Base-by-base conservation (phyloP, 2,329 filamentous ascomycete genomes). In the Trichoderma atrobrunneum region DNA sequence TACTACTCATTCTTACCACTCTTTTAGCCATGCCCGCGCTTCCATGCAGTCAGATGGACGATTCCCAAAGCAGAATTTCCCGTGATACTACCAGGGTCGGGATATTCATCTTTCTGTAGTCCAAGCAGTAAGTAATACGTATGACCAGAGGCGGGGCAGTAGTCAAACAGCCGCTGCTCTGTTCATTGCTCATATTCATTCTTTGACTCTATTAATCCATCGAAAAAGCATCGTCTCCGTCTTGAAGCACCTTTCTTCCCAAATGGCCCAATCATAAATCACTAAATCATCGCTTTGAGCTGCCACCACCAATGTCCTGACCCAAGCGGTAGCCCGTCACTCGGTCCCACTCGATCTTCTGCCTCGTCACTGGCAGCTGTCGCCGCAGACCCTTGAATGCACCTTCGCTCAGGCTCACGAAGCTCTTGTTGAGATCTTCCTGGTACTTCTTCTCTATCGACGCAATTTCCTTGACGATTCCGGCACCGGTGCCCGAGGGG, bases 331-430 rank as follows among this genome's bases (percentile, higher is more conserved):
- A 99, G 76, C 94, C 94, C 60, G 93, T 92, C 76, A 99, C 93
- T 86, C 97, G 98, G 82, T 99, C 95, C 96, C 96, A 99, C 84
- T 99, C 96, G 77, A 99, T 95, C 88, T 98, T 98, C 86, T 99
- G 96, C 79, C 96, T 91, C 74, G 96, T 99, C 73, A 99, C 94
- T 0, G 96, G 96, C 80, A 99, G 85, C 84, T 98, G 96, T 83
- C 96, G 90, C 79, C 96, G 90, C 81, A 99, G 83, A 2, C 91
- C 90, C 88, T 98, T 99, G 85, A 99, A 99, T 1, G 94, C 93
- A 11, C 95, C 95, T 84, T 99, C 96, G 79, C 94, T 96, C 80
- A 99, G 85, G 75, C 87, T 92, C 16, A 90, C 91, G 81, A 99
- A 98, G 18, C 94, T 94, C 80, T 90, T 89, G 85, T 98, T 99